Percentiles rank a stretch among this genome's conserved stretches.
Evolutionary conservation across 2,329 filamentous ascomycete genomes (phyloP).

Genomic region (Claviceps sorghi): DNA sequence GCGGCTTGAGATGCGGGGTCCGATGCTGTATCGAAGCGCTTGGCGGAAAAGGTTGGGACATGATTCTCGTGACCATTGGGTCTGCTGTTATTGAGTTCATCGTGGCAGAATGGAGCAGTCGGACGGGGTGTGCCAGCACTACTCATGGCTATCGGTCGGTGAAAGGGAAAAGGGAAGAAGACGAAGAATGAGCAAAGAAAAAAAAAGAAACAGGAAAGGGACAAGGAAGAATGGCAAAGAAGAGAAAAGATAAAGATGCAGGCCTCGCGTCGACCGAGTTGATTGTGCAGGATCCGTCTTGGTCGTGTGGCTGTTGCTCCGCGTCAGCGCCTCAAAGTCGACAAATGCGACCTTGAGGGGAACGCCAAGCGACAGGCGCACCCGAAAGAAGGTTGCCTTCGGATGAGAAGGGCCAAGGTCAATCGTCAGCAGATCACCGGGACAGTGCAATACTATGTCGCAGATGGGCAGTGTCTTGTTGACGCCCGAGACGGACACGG

Average conservation of each 20-base stretch:
- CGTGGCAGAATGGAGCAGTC: constrained; percentile 14
- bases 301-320: neutral
- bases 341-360: neutral
- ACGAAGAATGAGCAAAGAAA: neutral
- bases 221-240: no score
- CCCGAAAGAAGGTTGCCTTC: neutral
- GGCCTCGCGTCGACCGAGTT: neutral
- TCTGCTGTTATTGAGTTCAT: constrained; percentile 4
- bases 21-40: constrained; percentile 6
- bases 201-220: neutral
- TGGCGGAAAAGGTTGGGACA: constrained; percentile 4
- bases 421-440: neutral
- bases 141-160: constrained; percentile 16
- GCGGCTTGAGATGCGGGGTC: constrained; percentile 10
- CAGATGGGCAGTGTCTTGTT: neutral
- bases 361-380: neutral
- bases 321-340: neutral
- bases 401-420: neutral
- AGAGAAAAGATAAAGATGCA: neutral
- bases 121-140: constrained; percentile 14
- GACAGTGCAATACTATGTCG: neutral
- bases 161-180: neutral
- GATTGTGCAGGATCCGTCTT: neutral
- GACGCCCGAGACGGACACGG: neutral
- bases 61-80: constrained; percentile 2